Evolutionary conservation across 2,329 filamentous ascomycete genomes (phyloP).

Genomic region (Malbranchea zuffiana): DNA sequence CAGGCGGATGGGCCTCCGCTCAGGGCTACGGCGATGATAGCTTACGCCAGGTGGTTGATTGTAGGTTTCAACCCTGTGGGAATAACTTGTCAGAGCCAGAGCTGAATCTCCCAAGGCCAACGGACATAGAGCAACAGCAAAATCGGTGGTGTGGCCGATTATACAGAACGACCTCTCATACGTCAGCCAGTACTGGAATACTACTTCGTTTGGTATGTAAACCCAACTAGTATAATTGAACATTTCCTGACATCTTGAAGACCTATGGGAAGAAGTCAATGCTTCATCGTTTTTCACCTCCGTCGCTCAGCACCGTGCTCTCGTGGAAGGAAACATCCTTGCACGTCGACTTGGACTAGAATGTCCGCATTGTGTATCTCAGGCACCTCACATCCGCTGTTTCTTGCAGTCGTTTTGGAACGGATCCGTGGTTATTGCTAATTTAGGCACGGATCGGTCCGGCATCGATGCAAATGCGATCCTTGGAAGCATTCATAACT

Average conservation of each 20-base stretch:
- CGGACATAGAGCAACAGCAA: slow-evolving; percentile 42
- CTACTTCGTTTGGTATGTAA: slow-evolving; percentile 43
- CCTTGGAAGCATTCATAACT: slow-evolving; percentile 54
- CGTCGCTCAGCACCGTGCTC: slow-evolving; percentile 54
- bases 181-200: slow-evolving; percentile 59
- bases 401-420: slow-evolving; percentile 67
- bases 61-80: slow-evolving; percentile 15
- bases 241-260: slow-evolving; percentile 14
- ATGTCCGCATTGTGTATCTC: slow-evolving; percentile 49
- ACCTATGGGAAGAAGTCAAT: slow-evolving; percentile 70
- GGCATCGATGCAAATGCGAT: slow-evolving; percentile 65
- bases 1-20: slow-evolving; percentile 44
- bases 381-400: slow-evolving; percentile 61
- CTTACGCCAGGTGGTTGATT: slow-evolving; percentile 55
- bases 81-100: not conserved
- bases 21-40: slow-evolving; percentile 25
- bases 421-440: slow-evolving; percentile 54
- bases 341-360: slow-evolving; percentile 53
- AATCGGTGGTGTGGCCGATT: slow-evolving; percentile 56
- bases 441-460: slow-evolving; percentile 53
- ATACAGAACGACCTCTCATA: slow-evolving; percentile 65
- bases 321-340: slow-evolving; percentile 49
- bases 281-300: slow-evolving; percentile 71
- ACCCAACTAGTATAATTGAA: not conserved
- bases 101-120: slow-evolving; percentile 31